Evolutionary conservation across 192 early-diverging fungal species (phyloP), one percentile per base, ranked within the genome.

Genomic region (Radiomyces spectabilis): DNA sequence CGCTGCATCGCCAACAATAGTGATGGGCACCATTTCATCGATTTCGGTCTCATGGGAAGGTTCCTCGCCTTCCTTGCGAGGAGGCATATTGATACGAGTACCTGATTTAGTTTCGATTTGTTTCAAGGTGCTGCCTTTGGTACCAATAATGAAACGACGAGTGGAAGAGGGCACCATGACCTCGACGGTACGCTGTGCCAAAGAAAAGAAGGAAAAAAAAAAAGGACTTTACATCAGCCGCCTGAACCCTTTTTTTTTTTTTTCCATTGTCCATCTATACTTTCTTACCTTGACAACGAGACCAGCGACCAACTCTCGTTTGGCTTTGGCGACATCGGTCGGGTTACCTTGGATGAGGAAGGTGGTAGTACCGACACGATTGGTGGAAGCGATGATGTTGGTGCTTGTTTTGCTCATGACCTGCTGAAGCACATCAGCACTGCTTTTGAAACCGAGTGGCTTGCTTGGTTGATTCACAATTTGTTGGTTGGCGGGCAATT

Each of bases 341-440:
- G 80, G 65, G 40, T 80, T 79, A 40, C 94, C 94, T 59, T 80
- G 82, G 68, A 97, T 83, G 21, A 95, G 60, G 48, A 94, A 89
- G 18, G 92, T 93, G 26, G 87, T 79, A 2, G 81, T 84, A 12
- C 80, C 76, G 31, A 74, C 79, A 27, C 73, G 63, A 73, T 87
- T 85, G 29, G 86, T 87, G 35, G 90, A 88, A 12, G 87, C 75
- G 38, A 95, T 91, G 51, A 97, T 94, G 19, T 79, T 77, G 8
- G 92, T 91, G 47, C 78, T 72, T 2, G 85, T 86, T 37, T 74
- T 77, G 44, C 72, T 61, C 62, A 77, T 83, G n/a, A 85, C 80
- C 37, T 71, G 58, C 53, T 77, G 77, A 41, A 81, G 80, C 8
- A 75, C 61, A 26, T 83, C 83, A 37, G 70, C 74, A 6, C 78